phyloP scores from a whole-genome alignment of 2,329 filamentous ascomycete species.

The Calonectria leucothoes region DNA sequence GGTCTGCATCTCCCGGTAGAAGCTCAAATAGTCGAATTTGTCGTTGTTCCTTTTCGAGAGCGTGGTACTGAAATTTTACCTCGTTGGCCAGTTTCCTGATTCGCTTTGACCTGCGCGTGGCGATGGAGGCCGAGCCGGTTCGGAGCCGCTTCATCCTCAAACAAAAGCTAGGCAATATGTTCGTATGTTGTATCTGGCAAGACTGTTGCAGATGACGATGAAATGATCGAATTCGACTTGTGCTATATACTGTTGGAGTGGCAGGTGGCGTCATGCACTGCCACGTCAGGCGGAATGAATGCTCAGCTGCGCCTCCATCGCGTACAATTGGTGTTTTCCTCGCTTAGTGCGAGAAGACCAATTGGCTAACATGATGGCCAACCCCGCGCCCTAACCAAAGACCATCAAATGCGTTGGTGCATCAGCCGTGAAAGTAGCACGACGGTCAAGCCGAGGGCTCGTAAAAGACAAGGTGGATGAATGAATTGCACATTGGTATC shows the following conservation, averaged over 20 bases:
- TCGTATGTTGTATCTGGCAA: background rate
- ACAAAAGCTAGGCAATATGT: background rate
- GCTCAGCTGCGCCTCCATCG: background rate
- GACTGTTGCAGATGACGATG: background rate
- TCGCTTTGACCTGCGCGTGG: background rate
- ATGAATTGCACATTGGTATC: slow-evolving; percentile 3
- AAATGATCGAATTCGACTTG: background rate
- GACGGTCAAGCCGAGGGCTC: background rate
- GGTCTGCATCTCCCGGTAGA: background rate
- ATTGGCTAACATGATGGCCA: too few species aligned
- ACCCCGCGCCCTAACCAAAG: too few species aligned
- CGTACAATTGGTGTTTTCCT: too few species aligned
- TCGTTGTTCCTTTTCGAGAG: background rate
- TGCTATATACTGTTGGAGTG: background rate
- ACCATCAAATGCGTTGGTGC: too few species aligned
- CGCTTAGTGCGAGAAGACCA: too few species aligned
- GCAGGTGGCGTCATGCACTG: background rate
- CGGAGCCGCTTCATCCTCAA: background rate
- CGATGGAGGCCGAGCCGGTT: background rate
- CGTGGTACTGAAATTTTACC: background rate
- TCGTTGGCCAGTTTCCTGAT: background rate
- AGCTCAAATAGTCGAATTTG: background rate
- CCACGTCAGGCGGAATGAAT: background rate
- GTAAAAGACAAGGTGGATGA: background rate
- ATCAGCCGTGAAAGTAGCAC: background rate